Conservation (phyloP, 2,329 filamentous ascomycete genomes). For the Nigrospora oryzae region DNA sequence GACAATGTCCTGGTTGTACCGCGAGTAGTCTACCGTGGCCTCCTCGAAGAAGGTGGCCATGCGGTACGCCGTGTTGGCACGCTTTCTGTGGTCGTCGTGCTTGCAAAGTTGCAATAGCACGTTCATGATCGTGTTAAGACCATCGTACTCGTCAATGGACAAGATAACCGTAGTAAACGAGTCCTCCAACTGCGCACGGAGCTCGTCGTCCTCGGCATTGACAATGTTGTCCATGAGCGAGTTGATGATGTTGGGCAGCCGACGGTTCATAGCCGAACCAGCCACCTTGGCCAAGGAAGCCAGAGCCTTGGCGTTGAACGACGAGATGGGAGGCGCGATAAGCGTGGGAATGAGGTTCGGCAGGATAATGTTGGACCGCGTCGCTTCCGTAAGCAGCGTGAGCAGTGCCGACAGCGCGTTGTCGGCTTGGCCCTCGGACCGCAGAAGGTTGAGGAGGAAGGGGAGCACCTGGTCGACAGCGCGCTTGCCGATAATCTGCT, state of each 20-base stretch:
- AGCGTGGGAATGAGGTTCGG: constrained; percentile 94
- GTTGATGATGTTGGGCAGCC: constrained; percentile 84
- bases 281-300: constrained; percentile 91
- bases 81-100: constrained; percentile 82
- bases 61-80: constrained; percentile 70
- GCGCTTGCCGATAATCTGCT: constrained; percentile 87
- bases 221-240: constrained; percentile 91
- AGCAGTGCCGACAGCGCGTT: constrained; percentile 89
- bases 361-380: constrained; percentile 89
- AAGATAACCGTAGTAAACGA: constrained; percentile 86
- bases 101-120: constrained; percentile 82
- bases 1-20: constrained; percentile 94
- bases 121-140: constrained; percentile 92
- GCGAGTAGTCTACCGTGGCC: constrained; percentile 79
- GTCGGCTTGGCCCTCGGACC: constrained; percentile 77
- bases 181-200: constrained; percentile 63
- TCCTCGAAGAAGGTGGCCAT: constrained; percentile 79
- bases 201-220: constrained; percentile 62
- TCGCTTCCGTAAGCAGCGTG: constrained; percentile 87
- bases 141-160: constrained; percentile 93
- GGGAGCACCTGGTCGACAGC: constrained; percentile 94
- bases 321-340: constrained; percentile 79
- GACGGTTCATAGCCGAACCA: constrained; percentile 80
- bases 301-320: constrained; percentile 90
- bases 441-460: constrained; percentile 80